These are phyloP conservation scores for Sphaerulina populicola DNA, from an alignment of 2,329 filamentous ascomycete species.

Conservation along the genomic window DNA sequence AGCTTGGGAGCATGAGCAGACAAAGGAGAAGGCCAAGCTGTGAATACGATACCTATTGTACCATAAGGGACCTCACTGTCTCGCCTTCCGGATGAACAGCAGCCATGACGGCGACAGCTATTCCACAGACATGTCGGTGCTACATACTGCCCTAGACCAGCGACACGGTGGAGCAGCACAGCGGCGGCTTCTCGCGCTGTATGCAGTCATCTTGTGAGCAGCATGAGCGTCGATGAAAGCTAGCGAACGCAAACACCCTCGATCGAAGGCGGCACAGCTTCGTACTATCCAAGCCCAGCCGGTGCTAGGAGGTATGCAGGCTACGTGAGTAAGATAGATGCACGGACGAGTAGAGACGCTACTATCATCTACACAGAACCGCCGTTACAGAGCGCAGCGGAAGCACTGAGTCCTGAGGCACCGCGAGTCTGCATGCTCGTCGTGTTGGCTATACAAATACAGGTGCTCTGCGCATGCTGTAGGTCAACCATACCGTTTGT, in stretches of 20 bases:
- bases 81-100: background rate
- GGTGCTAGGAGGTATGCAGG: background rate
- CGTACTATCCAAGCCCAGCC: background rate
- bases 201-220: background rate
- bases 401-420: background rate
- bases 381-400: background rate
- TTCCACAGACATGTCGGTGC: no score
- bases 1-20: constrained; percentile 56
- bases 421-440: background rate
- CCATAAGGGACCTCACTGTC: background rate
- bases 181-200: background rate
- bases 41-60: constrained; percentile 27
- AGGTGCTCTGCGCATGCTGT: background rate
- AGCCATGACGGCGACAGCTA: no score
- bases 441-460: background rate
- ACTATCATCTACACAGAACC: background rate
- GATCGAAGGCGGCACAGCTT: background rate
- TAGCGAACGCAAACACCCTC: background rate
- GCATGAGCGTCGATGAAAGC: background rate
- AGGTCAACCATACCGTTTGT: background rate
- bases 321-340: background rate
- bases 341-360: background rate
- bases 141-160: no score
- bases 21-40: constrained; percentile 52
- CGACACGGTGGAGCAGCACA: no score